phyloP scores from a whole-genome alignment of 805 yeast genomes.

The Babjeviella inositovora region DNA sequence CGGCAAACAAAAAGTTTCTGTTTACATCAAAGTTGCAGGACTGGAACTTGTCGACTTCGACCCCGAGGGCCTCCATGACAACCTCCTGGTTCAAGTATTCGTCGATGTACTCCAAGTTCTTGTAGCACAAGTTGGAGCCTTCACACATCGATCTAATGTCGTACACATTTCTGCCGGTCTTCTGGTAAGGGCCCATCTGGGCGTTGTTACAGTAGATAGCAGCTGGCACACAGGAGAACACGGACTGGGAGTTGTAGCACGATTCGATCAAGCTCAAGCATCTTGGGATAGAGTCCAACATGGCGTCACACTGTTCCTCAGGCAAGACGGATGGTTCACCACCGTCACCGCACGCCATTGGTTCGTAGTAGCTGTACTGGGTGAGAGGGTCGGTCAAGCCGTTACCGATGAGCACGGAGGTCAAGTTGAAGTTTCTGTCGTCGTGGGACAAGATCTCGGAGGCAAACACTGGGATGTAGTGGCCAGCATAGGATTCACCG shows the following conservation, averaged over 20 bases:
- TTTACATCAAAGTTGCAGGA: conserved; percentile 69
- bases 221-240: conserved; percentile 49
- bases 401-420: conserved; percentile 80
- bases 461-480: conserved; percentile 85
- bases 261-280: conserved; percentile 45
- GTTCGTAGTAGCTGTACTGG: conserved; percentile 69
- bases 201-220: conserved; percentile 46
- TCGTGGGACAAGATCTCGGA: conserved; percentile 58
- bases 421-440: conserved; percentile 43
- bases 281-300: conserved; percentile 46
- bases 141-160: conserved; percentile 80
- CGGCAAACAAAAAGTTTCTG: conserved; percentile 68
- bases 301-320: conserved; percentile 51
- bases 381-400: conserved; percentile 78
- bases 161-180: conserved; percentile 82
- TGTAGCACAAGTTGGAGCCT: conserved; percentile 59
- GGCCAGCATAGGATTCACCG: conserved; percentile 92
- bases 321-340: conserved; percentile 65
- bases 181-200: conserved; percentile 39
- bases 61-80: conserved; percentile 76
- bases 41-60: conserved; percentile 66
- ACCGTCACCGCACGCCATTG: conserved; percentile 91
- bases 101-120: conserved; percentile 61
- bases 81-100: conserved; percentile 61
- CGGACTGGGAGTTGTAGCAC: conserved; percentile 47